These are phyloP conservation scores for Glarea lozoyensis DNA, from an alignment of 495 filamentous ascomycete genomes.

Conservation along the genomic window DNA sequence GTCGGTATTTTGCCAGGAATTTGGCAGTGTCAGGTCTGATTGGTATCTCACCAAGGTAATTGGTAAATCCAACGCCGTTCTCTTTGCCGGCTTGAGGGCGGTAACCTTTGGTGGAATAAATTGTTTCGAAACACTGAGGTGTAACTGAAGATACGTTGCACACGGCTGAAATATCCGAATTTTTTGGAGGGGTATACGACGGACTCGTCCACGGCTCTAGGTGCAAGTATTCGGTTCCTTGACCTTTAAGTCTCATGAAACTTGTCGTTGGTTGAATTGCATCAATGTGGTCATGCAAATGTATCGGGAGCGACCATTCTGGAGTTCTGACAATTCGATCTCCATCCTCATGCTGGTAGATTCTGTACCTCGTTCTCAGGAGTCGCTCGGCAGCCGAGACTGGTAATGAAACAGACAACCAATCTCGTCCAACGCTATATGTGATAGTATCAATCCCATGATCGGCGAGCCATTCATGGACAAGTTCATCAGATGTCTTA, in stretches of 20 bases:
- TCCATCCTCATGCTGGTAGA: conserved; percentile 39
- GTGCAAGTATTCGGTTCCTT: not conserved
- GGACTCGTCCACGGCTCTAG: not conserved
- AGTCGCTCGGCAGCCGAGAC: conserved; percentile 43
- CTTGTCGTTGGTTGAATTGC: conserved; percentile 59
- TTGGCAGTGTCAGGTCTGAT: conserved; percentile 54
- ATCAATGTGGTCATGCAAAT: conserved; percentile 50
- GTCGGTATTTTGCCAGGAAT: conserved; percentile 39
- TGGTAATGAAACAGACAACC: conserved; percentile 40
- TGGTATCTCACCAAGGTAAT: conserved; percentile 60
- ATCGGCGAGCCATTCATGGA: conserved; percentile 36
- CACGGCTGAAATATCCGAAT: not conserved
- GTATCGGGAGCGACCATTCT: conserved; percentile 43
- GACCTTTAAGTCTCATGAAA: conserved; percentile 32
- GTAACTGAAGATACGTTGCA: conserved; percentile 8
- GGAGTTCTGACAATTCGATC: conserved; percentile 26
- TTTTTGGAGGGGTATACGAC: not conserved
- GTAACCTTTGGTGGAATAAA: conserved; percentile 15
- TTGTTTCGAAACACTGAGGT: conserved; percentile 20
- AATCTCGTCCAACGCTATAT: conserved; percentile 37
- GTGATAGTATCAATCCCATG: conserved; percentile 36
- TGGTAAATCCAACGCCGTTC: conserved; percentile 36
- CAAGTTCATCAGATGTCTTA: conserved; percentile 28
- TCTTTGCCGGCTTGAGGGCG: conserved; percentile 23
- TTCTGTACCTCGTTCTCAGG: conserved; percentile 48